Conservation (phyloP, 2,329 filamentous ascomycete species). For the Orbilia oligospora region DNA sequence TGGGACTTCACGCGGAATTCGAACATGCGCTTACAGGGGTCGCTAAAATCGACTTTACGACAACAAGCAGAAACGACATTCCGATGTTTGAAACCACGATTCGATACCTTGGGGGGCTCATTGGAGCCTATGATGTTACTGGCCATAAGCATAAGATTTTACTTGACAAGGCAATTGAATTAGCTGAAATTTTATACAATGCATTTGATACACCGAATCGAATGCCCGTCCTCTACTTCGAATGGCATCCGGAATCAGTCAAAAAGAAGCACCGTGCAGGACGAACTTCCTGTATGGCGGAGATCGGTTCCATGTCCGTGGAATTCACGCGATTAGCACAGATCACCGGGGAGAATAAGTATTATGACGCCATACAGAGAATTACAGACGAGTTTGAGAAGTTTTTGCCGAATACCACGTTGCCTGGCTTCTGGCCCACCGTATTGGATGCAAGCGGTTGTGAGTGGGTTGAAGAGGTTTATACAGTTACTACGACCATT, state of each 20-base stretch:
- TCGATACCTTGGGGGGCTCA: slow-evolving; percentile 86
- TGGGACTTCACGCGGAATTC: slow-evolving; percentile 83
- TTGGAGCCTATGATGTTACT: slow-evolving; percentile 89
- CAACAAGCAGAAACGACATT: slow-evolving; percentile 76
- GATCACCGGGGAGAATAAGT: slow-evolving; percentile 83
- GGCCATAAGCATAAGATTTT: slow-evolving; percentile 78
- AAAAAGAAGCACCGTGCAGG: slow-evolving; percentile 63
- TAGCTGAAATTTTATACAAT: slow-evolving; percentile 84
- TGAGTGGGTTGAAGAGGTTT: slow-evolving; percentile 71
- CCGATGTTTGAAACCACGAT: slow-evolving; percentile 96
- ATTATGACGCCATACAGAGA: slow-evolving; percentile 89
- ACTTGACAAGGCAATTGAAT: slow-evolving; percentile 82
- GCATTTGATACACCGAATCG: slow-evolving; percentile 93
- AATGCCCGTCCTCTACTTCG: slow-evolving; percentile 87
- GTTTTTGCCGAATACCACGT: slow-evolving; percentile 78
- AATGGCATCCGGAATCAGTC: slow-evolving; percentile 75
- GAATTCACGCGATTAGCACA: slow-evolving; percentile 93
- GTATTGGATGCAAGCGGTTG: slow-evolving; percentile 84
- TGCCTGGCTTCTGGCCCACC: slow-evolving; percentile 86
- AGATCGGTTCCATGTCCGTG: slow-evolving; percentile 83
- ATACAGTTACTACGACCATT: slow-evolving; percentile 43
- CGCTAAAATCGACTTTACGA: slow-evolving; percentile 85
- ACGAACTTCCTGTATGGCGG: slow-evolving; percentile 71
- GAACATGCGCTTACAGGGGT: slow-evolving; percentile 81
- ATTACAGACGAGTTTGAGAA: slow-evolving; percentile 85